phyloP scores from a whole-genome alignment of 2,329 filamentous ascomycete species.

The Fusarium torreyae region DNA sequence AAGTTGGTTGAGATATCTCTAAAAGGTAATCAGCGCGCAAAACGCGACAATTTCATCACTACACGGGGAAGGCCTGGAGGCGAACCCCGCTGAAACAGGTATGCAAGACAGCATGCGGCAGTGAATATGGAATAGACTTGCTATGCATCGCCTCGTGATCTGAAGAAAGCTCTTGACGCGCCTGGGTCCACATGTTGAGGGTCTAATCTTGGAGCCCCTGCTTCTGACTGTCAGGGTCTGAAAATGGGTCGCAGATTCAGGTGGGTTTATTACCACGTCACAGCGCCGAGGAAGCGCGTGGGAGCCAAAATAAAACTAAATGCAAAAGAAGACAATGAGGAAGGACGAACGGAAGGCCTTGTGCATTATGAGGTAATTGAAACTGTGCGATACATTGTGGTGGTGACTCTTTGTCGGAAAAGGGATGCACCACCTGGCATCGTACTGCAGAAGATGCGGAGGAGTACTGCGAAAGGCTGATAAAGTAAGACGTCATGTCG shows the following conservation, averaged over 20 bases:
- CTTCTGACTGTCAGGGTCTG: conserved; percentile 32
- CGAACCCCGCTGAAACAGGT: conserved; percentile 16
- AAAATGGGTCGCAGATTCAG: conserved; percentile 41
- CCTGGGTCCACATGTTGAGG: conserved; percentile 26
- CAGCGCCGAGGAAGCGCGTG: conserved; percentile 29
- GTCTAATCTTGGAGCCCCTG: conserved; percentile 26
- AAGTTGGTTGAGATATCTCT: conserved; percentile 1
- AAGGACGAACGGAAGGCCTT: conserved; percentile 17
- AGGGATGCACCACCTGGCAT: conserved; percentile 13
- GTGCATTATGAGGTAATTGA: conserved; percentile 34
- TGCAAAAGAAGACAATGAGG: conserved; percentile 14
- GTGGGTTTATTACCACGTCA: conserved; percentile 48
- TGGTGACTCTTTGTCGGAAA: conserved; percentile 3
- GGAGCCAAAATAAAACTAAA: conserved; percentile 21
- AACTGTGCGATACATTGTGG: conserved; percentile 19
- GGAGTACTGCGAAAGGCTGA: conserved; percentile 2
- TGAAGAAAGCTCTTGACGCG: conserved; percentile 35
- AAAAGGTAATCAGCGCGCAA: conserved; percentile 16
- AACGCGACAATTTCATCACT: conserved; percentile 7
- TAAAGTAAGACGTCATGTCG: conserved; percentile 2
- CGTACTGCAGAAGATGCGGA: background rate
- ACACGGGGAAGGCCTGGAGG: background rate
- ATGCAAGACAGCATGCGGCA: conserved; percentile 18
- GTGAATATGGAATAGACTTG: conserved; percentile 24
- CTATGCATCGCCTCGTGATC: conserved; percentile 27